phyloP scores from a whole-genome alignment of 345 rosid genomes.

The Noccaea bulbosa region DNA sequence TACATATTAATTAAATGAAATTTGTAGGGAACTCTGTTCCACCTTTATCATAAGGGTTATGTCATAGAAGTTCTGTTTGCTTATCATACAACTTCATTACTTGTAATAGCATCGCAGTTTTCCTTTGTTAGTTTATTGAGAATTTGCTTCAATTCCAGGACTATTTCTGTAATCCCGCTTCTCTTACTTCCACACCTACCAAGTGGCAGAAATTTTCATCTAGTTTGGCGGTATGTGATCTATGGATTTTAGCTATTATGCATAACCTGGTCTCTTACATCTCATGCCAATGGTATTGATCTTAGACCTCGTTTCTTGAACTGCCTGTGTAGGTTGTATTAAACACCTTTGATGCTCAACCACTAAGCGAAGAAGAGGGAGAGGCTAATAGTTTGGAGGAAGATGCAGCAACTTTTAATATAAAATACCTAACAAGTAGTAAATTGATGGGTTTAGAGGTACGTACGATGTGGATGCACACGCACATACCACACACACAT shows the following conservation, averaged over 20 bases:
- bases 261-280: slow-evolving; percentile 8
- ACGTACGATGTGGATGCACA: slow-evolving; percentile 27
- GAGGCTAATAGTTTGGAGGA: slow-evolving; percentile 91
- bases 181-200: slow-evolving; percentile 61
- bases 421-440: slow-evolving; percentile 97
- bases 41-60: slow-evolving; percentile 2
- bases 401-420: slow-evolving; percentile 87
- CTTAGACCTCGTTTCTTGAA: slow-evolving; percentile 27
- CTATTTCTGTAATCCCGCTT: slow-evolving; percentile 85
- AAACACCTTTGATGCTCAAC: slow-evolving; percentile 94
- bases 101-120: slow-evolving; percentile 17
- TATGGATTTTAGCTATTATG: slow-evolving; percentile 3
- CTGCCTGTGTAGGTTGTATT: slow-evolving; percentile 71
- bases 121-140: slow-evolving; percentile 11
- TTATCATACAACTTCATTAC: slow-evolving; percentile 12
- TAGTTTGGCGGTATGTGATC: slow-evolving; percentile 67
- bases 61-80: slow-evolving; percentile 22
- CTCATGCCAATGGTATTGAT: background rate
- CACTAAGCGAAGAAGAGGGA: slow-evolving; percentile 97
- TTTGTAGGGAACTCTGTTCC: slow-evolving; percentile 26
- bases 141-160: slow-evolving; percentile 60
- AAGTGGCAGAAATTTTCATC: slow-evolving; percentile 96
- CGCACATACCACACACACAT: background rate
- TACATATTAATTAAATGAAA: slow-evolving; percentile 35
- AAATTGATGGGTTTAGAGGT: slow-evolving; percentile 99